Base-by-base conservation (phyloP, 257 asterid species). In the Solanum appendiculatum region DNA sequence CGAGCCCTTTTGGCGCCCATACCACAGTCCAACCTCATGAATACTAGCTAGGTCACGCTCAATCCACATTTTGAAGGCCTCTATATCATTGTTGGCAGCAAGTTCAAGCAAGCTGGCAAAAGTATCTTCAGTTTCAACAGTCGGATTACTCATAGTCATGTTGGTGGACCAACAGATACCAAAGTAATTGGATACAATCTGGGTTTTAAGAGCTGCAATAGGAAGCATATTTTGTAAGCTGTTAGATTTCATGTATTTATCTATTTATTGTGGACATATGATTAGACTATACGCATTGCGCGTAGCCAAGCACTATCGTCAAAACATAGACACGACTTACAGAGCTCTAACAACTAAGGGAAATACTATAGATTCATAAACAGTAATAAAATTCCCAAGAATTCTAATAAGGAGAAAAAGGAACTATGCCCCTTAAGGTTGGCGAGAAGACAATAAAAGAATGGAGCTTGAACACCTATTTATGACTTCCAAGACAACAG, bases 1-100 rank as follows among this genome's bases (percentile, higher is more conserved):
- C 7, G 96, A 92, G 90, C 97, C 98, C 37, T 91, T 94, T 86
- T 90, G 91, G 10, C 97, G 96, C 12, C 95, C 95, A 42, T 94
- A 96, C 98, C 98, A 96, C 36, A 85, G 63, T 44, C 96, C 98
- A 21, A 88, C 94, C 87, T 93, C 97, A 9, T 94, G 92, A 70
- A 93, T 86, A 37, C 88, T 87, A 15, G 92, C 86, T 1, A 94
- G 92, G 11, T 92, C 91, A 18, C 42, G 88, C 7, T 91, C 94
- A 4, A 89, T 84, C 39, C 81, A 89, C 86, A 66, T 88, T 83
- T 88, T 92, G 72, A 94, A 94, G 51, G 92, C 39, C 27, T 82
- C 86, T 9, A 87, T 51, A 29, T 87, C 86, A 80, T 87, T 46
- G 70, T 87, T 82, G 70, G 89, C 89, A 58, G 89, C 89, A 82